Percentiles rank a stretch among this genome's conserved stretches.
phyloP scores from a whole-genome alignment of 2,329 filamentous ascomycete genomes.

The Aureobasidium sp. region DNA sequence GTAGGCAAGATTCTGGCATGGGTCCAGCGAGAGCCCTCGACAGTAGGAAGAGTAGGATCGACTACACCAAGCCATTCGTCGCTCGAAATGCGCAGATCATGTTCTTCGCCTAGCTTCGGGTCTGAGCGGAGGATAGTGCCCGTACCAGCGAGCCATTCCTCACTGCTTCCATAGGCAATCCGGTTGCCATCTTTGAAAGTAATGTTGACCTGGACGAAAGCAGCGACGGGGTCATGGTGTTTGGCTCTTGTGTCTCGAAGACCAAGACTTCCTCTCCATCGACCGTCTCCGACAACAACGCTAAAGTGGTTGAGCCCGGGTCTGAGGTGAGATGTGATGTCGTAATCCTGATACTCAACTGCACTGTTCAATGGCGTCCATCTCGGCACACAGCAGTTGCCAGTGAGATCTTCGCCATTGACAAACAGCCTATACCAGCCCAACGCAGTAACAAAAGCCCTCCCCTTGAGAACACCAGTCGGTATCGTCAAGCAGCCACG shows the following conservation, averaged over 20 bases:
- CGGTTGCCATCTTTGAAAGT: slow-evolving; percentile 11
- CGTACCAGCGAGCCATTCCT: slow-evolving; percentile 9
- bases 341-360: slow-evolving; percentile 12
- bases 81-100: background rate
- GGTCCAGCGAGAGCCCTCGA: background rate
- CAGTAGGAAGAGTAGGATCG: background rate
- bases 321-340: slow-evolving; percentile 1
- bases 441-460: slow-evolving; percentile 7
- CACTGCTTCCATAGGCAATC: slow-evolving; percentile 1
- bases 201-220: slow-evolving; percentile 7
- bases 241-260: slow-evolving; percentile 3
- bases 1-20: background rate
- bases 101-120: slow-evolving; percentile 6
- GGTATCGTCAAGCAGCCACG: background rate
- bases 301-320: slow-evolving; percentile 2
- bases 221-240: slow-evolving; percentile 3
- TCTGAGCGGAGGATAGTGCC: slow-evolving; percentile 3
- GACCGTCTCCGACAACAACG: slow-evolving; percentile 11
- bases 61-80: slow-evolving; percentile 4
- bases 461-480: background rate
- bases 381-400: slow-evolving; percentile 7
- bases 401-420: slow-evolving; percentile 5
- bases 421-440: slow-evolving; percentile 12
- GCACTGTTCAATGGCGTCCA: slow-evolving; percentile 6
- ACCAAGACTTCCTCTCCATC: slow-evolving; percentile 11